phyloP scores from a whole-genome alignment of 2,329 filamentous ascomycete species.

The Talaromyces sp. region DNA sequence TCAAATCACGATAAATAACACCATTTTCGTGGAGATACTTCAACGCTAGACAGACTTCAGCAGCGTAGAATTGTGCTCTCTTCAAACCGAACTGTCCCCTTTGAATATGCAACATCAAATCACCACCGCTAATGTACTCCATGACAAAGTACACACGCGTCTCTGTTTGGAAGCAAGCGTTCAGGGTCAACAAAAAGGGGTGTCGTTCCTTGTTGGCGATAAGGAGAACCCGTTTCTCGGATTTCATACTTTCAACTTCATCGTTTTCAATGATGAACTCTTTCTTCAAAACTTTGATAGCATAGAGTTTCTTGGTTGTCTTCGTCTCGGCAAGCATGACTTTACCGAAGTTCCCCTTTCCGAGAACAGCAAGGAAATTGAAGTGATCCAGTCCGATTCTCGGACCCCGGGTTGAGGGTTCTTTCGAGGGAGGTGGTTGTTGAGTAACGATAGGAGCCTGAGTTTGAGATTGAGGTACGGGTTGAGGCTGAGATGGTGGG shows the following conservation, averaged over 20 bases:
- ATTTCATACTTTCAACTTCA: slow-evolving; percentile 95
- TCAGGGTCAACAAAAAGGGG: slow-evolving; percentile 89
- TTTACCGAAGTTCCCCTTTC: slow-evolving; percentile 99
- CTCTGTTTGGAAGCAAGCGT: slow-evolving; percentile 98
- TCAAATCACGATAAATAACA: slow-evolving; percentile 87
- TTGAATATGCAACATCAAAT: slow-evolving; percentile 98
- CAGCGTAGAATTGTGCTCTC: slow-evolving; percentile 96
- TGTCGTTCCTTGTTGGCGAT: slow-evolving; percentile 96
- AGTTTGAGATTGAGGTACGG: slow-evolving; percentile 21
- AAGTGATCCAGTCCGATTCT: slow-evolving; percentile 96
- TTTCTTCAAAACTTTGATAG: slow-evolving; percentile 98
- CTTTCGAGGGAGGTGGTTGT: slow-evolving; percentile 19
- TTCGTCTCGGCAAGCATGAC: slow-evolving; percentile 99
- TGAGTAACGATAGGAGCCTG: slow-evolving; percentile 18
- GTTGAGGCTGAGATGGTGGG: slow-evolving; percentile 24
- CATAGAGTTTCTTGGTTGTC: slow-evolving; percentile 83
- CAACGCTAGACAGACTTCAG: slow-evolving; percentile 91
- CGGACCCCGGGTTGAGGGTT: slow-evolving; percentile 41
- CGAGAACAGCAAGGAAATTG: slow-evolving; percentile 96
- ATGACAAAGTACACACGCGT: slow-evolving; percentile 98
- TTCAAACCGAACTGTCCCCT: slow-evolving; percentile 93
- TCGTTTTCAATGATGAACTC: slow-evolving; percentile 99
- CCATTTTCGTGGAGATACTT: slow-evolving; percentile 99
- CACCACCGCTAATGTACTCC: slow-evolving; percentile 98
- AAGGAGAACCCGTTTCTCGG: slow-evolving; percentile 95